Evolutionary conservation across 2,329 filamentous ascomycete genomes (phyloP), one percentile per base, ranked within the genome.

Genomic region (Talaromyces sp.): DNA sequence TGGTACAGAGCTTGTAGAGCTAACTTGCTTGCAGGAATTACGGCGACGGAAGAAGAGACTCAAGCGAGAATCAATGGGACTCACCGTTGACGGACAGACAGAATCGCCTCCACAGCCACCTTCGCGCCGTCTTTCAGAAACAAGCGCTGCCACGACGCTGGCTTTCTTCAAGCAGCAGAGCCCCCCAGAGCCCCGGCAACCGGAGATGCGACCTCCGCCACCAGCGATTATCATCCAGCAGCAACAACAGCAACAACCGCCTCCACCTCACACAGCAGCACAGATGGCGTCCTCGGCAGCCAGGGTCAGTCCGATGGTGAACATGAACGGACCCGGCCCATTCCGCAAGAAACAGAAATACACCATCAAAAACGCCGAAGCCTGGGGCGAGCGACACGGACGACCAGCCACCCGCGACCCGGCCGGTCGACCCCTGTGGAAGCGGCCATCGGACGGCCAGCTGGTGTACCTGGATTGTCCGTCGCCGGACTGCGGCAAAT

Each of bases 151-250:
- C 19, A 76, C 74, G 8, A 75, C 74, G 29, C 64, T 76, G 58
- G 74, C 74, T 17, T 75, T 75, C 55, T 75, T 76, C 65, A 75
- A 76, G 62, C 74, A 76, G 57, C 74, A 76, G 61, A 74, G 68
- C n/a, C 73, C 74, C 6, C 73, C 71, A 19, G 74, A 76, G 58
- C 72, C 73, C 53, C 72, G 71, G 32, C 68, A 66, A 51, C 54
- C 56, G 9, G 53, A 51, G 24, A 56, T 56, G 14, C 56, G 51
- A 32, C 60, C 54, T 11, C 54, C 53, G 5, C 58, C 57, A 50
- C 67, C 67, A 29, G 62, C 69, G 10, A 41, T 58, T 35, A 54
- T 55, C 19, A 55, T 59, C 5, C 60, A 59, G 27, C 41, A 64
- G 21, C 61, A 52, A 51, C 3, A 48, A 43, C 48, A 57, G 32